These are phyloP conservation scores for Dictyostelium intermedium DNA, from an alignment of 78 protist species.

Conservation along the genomic window DNA sequence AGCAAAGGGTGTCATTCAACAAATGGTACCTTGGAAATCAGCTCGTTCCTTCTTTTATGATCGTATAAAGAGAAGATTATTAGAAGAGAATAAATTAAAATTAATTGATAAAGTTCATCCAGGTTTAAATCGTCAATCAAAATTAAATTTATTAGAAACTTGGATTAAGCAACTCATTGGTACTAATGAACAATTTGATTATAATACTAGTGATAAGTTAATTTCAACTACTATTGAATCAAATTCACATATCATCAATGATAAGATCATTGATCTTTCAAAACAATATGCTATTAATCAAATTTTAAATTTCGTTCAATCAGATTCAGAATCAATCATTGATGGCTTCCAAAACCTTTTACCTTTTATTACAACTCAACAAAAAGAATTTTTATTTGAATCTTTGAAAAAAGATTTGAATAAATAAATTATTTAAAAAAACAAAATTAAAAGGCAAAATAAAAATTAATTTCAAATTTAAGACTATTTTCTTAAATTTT, in stretches of 20 bases:
- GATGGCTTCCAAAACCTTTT: slow-evolving; percentile 12
- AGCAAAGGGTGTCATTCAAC: slow-evolving; percentile 90
- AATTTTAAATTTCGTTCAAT: slow-evolving; percentile 1
- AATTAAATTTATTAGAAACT: slow-evolving; percentile 10
- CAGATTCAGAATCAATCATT: slow-evolving; percentile 19
- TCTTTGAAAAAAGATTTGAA: slow-evolving; percentile 2
- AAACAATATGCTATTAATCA: slow-evolving; percentile 23
- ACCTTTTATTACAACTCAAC: slow-evolving; percentile 10
- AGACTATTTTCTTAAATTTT: too few relatives aligned
- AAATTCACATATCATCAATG: neutral
- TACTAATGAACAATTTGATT: neutral
- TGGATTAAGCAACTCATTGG: slow-evolving; percentile 14
- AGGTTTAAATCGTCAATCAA: neutral
- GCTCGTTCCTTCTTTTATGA: slow-evolving; percentile 88
- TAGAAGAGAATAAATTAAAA: slow-evolving; percentile 73
- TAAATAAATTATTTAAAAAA: neutral
- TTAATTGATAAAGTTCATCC: slow-evolving; percentile 45
- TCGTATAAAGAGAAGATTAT: slow-evolving; percentile 85
- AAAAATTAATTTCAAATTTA: too few relatives aligned
- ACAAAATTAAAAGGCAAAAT: neutral
- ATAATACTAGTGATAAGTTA: neutral
- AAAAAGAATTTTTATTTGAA: slow-evolving; percentile 55
- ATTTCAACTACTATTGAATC: neutral
- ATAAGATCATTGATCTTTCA: slow-evolving; percentile 24
- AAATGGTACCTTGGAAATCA: slow-evolving; percentile 88